Base-by-base conservation (phyloP, 495 filamentous ascomycete species). In the Penicillium soppii region DNA sequence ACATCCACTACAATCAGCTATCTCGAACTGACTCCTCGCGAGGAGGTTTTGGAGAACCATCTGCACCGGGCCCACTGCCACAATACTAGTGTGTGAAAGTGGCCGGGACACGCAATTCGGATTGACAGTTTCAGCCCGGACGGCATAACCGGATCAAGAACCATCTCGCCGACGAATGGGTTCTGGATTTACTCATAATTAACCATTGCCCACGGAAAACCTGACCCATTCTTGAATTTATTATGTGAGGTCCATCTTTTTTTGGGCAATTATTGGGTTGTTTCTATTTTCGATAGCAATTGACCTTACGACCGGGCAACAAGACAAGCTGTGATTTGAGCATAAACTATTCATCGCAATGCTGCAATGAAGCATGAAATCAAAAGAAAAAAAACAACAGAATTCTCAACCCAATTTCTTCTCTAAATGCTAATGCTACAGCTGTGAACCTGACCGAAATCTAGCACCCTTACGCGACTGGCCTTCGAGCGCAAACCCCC, bases 1-100 rank as follows among this genome's bases (percentile, higher is more conserved):
- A 23, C 38, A 19, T 33, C 36, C 27, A 13, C 20, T 36, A 36
- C 33, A 36, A 16, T n/a, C n/a, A 26, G 39, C 39, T 42, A 16
- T 12, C 22, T 23, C 23, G 27, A 7, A 41, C 22, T 35, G 37
- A 23, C 35, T 52, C 47, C 52, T 46, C 36, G 29, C 47, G 59
- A 62, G 59, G 59, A 62, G 59, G 45, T 26, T 38, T 62, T 55
- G 59, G 56, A 48, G 56, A 62, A 16, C 6, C 17, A 16, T 45
- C 51, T 36, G 43, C 53, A 53, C 5, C 51, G 43, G 50, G 17
- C 58, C 51, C 50, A 61, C 58, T 30, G n/a, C 23, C 26, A 10
- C 21, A 20, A 27, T 26, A 16, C 16, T 2, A 16, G 5, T 22
- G 16, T 19, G 23, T 32, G 9, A 4, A 27, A 32, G 13, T 7